These are phyloP conservation scores for Sclerotinia minor DNA, from an alignment of 2,329 filamentous ascomycete species.

Conservation along the genomic window DNA sequence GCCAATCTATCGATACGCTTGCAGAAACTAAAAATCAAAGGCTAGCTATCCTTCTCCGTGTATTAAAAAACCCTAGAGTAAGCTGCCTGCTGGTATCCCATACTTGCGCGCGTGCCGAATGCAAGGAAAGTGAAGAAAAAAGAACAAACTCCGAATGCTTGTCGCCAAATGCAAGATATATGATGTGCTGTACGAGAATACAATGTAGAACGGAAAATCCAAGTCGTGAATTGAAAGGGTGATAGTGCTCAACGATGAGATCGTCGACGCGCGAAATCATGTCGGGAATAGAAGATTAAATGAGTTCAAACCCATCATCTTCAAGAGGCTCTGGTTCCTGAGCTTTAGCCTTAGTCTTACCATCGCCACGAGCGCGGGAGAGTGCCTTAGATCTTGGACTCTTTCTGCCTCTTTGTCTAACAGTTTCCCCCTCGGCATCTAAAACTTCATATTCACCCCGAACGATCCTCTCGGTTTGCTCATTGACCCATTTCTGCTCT, in stretches of 20 bases:
- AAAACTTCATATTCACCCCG: conserved; percentile 42
- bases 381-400: conserved; percentile 37
- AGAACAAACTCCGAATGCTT: not conserved
- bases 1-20: conserved; percentile 10
- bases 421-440: conserved; percentile 40
- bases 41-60: conserved; percentile 26
- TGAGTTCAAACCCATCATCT: conserved; percentile 41
- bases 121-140: not conserved
- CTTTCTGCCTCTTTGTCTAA: conserved; percentile 35
- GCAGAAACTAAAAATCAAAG: conserved; percentile 17
- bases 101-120: conserved; percentile 10
- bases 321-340: conserved; percentile 32
- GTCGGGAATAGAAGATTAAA: conserved; percentile 30
- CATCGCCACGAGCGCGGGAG: conserved; percentile 8
- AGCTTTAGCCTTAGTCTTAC: conserved; percentile 16
- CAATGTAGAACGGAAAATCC: not conserved
- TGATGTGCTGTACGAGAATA: conserved; percentile 13
- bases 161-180: not conserved
- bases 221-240: not conserved
- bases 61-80: conserved; percentile 18
- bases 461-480: conserved; percentile 41
- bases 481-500: conserved; percentile 39
- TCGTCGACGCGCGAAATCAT: not conserved
- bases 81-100: conserved; percentile 21
- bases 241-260: not conserved